Conservation (phyloP, 2,329 filamentous ascomycete genomes). For the Teratosphaeria zuluensis region DNA sequence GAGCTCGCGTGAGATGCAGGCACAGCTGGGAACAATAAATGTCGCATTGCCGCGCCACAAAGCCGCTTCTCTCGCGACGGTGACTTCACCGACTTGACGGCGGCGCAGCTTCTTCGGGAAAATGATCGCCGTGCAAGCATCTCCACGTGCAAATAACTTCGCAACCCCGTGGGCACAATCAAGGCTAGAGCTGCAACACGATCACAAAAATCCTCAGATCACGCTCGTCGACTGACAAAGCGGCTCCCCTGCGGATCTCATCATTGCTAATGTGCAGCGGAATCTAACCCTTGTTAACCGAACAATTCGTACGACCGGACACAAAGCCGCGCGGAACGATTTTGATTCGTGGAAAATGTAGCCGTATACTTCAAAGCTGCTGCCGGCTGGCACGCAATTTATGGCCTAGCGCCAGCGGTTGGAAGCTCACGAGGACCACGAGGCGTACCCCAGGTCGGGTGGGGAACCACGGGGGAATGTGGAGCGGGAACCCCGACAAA, state of each 20-base stretch:
- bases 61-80: not conserved
- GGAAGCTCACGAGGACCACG: not conserved
- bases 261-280: not conserved
- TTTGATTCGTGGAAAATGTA: not conserved
- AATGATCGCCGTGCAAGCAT: not conserved
- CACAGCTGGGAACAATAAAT: not conserved
- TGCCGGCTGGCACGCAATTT: not conserved
- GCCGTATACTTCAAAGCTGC: not conserved
- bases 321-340: too few species aligned
- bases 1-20: not conserved
- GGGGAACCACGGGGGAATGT: not conserved
- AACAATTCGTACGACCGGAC: not conserved
- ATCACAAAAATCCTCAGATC: too few species aligned
- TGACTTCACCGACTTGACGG: not conserved
- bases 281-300: not conserved
- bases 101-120: not conserved
- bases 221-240: too few species aligned
- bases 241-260: too few species aligned
- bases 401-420: not conserved
- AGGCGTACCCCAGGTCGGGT: not conserved
- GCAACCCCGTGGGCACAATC: not conserved
- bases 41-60: not conserved
- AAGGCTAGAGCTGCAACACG: too few species aligned
- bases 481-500: not conserved
- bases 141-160: not conserved